Conservation (phyloP, 805 yeast species). For the Maudiozyma turicensis region DNA sequence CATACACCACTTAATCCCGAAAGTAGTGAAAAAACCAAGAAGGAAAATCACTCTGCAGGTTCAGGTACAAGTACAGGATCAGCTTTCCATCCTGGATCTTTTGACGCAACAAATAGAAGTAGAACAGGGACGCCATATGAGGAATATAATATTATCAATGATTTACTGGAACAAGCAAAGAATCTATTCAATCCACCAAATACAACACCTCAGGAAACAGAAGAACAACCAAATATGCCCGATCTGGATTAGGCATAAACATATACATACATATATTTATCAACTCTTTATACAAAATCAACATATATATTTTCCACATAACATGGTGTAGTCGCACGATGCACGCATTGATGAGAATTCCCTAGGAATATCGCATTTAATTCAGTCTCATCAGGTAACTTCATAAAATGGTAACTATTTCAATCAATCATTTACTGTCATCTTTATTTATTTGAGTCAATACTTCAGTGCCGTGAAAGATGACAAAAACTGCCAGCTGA, state of each 20-base stretch:
- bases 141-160: conserved; percentile 1
- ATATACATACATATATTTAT: not conserved
- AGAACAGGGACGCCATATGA: not conserved
- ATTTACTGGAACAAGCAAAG: conserved; percentile 1
- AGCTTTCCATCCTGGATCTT: not conserved
- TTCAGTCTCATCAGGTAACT: no score
- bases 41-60: not conserved
- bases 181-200: not conserved
- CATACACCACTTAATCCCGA: not conserved
- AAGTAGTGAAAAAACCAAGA: not conserved
- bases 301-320: no score
- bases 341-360: no score
- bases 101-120: not conserved
- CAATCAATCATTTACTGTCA: no score
- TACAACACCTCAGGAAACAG: not conserved
- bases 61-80: not conserved
- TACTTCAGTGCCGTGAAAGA: no score
- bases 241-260: not conserved
- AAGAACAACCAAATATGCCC: not conserved
- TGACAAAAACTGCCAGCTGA: no score
- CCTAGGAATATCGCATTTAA: no score
- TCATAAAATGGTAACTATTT: no score
- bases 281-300: not conserved
- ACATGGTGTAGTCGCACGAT: no score
- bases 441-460: no score